These are phyloP conservation scores for Geotrichum ghanense DNA, from an alignment of 805 yeast genomes.

Conservation along the genomic window DNA sequence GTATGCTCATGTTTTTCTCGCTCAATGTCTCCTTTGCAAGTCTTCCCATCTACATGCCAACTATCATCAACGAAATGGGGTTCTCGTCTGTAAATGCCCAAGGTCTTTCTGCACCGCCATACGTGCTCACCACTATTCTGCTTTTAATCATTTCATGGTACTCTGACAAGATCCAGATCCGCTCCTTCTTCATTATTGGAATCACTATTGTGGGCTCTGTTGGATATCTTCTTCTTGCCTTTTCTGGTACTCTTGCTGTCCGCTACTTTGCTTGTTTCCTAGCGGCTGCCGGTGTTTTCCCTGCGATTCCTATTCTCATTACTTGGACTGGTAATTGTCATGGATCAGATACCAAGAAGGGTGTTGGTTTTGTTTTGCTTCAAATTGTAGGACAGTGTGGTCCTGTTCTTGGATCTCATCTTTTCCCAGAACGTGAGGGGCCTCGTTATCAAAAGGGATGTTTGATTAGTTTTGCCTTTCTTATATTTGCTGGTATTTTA, in stretches of 20 bases:
- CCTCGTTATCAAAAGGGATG: constrained; percentile 15
- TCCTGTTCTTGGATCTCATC: constrained; percentile 20
- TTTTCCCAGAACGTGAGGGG: constrained; percentile 14
- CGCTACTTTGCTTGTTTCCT: constrained; percentile 22
- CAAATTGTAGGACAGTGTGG: constrained; percentile 23
- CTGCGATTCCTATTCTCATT: constrained; percentile 17
- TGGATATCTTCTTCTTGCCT: constrained; percentile 19
- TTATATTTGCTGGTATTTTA: constrained; percentile 8
- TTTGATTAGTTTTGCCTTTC: constrained; percentile 14
- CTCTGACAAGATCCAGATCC: constrained; percentile 29
- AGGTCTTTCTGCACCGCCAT: constrained; percentile 38
- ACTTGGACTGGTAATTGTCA: constrained; percentile 22
- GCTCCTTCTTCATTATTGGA: constrained; percentile 17
- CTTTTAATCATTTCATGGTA: constrained; percentile 34
- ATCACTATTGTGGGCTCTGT: constrained; percentile 2
- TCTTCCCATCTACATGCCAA: constrained; percentile 37
- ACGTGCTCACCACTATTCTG: constrained; percentile 26
- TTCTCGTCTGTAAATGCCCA: constrained; percentile 32
- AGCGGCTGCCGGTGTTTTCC: constrained; percentile 18
- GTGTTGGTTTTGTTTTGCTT: constrained; percentile 20
- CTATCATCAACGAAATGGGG: constrained; percentile 34
- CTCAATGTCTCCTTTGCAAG: constrained; percentile 24
- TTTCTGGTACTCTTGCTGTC: constrained; percentile 15
- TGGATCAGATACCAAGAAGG: constrained; percentile 15
- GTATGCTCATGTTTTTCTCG: constrained; percentile 14